Percentiles rank a stretch among this genome's conserved stretches.
Evolutionary conservation across 192 early-diverging fungal species (phyloP).

Genomic region (Kickxella alabastrina): DNA sequence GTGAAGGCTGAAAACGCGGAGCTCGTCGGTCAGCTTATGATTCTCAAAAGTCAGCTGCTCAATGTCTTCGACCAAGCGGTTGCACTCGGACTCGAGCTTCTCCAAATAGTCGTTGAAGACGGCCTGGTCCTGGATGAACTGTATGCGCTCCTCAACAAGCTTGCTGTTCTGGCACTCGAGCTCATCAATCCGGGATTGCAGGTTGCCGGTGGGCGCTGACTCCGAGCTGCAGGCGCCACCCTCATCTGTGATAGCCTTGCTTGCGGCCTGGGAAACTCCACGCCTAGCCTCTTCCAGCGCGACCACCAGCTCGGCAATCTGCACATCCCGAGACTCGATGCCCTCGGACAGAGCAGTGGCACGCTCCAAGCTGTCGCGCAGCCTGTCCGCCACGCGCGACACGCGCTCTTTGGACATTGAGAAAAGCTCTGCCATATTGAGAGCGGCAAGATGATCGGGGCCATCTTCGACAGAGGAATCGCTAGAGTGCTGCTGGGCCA

Average conservation of each 20-base stretch:
- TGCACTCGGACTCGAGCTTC: constrained; percentile 67
- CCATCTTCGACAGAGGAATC: no score
- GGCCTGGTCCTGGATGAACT: constrained; percentile 14
- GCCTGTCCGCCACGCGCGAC: constrained; percentile 1
- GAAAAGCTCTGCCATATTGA: no score
- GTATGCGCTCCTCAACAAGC: constrained; percentile 55
- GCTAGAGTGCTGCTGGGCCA: constrained; percentile 4
- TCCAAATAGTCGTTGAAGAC: constrained; percentile 43
- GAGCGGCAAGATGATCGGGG: no score
- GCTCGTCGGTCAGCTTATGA: constrained; percentile 40
- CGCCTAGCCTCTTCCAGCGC: constrained; percentile 6
- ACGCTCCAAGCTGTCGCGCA: constrained; percentile 5
- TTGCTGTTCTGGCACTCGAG: constrained; percentile 56
- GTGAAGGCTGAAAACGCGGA: constrained; percentile 42
- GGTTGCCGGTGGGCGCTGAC: constrained; percentile 22
- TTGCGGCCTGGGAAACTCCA: neutral
- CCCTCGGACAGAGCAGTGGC: neutral
- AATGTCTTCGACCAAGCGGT: constrained; percentile 72
- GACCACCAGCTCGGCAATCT: constrained; percentile 3
- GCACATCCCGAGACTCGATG: constrained; percentile 3
- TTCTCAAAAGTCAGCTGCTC: constrained; percentile 65
- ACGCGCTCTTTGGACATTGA: no score
- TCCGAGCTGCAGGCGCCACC: neutral
- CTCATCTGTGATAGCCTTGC: constrained; percentile 1
- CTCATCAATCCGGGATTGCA: constrained; percentile 57